Conservation (phyloP, 805 yeast species). For the Candida yuanshanica region DNA sequence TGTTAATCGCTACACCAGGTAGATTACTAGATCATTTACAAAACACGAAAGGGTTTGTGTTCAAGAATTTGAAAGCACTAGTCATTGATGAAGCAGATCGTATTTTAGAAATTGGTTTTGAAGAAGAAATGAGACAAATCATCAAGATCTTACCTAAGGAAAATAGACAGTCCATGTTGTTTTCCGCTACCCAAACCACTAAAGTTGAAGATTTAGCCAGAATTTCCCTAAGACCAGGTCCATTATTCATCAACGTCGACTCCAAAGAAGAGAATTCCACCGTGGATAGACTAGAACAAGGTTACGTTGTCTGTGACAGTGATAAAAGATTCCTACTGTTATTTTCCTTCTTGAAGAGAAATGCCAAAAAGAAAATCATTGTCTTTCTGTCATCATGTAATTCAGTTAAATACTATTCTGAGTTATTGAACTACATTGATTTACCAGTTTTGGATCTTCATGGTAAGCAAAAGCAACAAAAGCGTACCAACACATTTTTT, state of each 20-base stretch:
- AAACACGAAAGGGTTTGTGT: conserved; percentile 89
- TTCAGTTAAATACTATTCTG: conserved; percentile 94
- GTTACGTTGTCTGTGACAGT: conserved; percentile 95
- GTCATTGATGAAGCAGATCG: conserved; percentile 98
- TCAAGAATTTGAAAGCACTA: conserved; percentile 89
- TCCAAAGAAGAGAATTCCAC: conserved; percentile 80
- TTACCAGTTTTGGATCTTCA: conserved; percentile 94
- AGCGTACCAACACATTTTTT: conserved; percentile 95
- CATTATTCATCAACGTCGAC: conserved; percentile 89
- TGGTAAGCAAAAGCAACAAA: conserved; percentile 98
- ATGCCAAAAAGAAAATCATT: conserved; percentile 85
- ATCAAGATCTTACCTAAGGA: conserved; percentile 88
- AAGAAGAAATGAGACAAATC: conserved; percentile 97
- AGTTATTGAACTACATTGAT: conserved; percentile 90
- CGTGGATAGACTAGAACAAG: conserved; percentile 96
- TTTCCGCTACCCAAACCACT: conserved; percentile 99
- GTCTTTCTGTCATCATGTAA: conserved; percentile 96
- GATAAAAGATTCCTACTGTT: conserved; percentile 87
- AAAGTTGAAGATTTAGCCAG: conserved; percentile 98
- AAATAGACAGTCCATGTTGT: conserved; percentile 92
- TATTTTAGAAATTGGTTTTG: conserved; percentile 95
- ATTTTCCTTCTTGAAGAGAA: conserved; percentile 90
- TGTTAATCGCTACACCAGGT: conserved; percentile 96
- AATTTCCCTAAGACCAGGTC: conserved; percentile 91
- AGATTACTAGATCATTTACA: conserved; percentile 94